These are phyloP conservation scores for Hypoxylon fragiforme DNA, from an alignment of 495 filamentous ascomycete genomes.

Conservation along the genomic window DNA sequence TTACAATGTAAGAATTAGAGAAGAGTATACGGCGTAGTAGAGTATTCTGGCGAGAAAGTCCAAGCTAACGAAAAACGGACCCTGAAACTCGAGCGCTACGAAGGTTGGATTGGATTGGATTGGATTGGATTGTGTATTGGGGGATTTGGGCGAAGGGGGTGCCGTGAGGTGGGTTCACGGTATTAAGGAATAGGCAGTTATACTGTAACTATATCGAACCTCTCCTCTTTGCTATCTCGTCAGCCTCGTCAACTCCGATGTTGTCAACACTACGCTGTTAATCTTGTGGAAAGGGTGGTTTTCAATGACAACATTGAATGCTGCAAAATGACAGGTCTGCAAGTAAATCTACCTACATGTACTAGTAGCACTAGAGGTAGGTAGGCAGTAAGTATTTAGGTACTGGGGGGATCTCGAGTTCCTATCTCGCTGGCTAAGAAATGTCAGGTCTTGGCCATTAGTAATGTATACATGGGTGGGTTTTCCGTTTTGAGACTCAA, in stretches of 20 bases:
- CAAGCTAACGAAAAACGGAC: not conserved
- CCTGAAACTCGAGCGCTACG: not conserved
- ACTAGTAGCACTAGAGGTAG: no score
- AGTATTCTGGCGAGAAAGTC: not conserved
- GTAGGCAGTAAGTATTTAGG: no score
- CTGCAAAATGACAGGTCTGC: slow-evolving; percentile 26
- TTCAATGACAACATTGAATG: slow-evolving; percentile 31
- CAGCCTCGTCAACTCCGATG: no score
- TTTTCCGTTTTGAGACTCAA: slow-evolving; percentile 2
- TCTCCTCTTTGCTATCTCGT: not conserved
- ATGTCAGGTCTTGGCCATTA: slow-evolving; percentile 12
- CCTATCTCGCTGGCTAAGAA: slow-evolving; percentile 24
- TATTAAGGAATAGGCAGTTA: slow-evolving; percentile 32
- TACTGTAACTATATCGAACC: slow-evolving; percentile 23
- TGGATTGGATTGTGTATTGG: not conserved
- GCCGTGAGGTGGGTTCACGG: slow-evolving; percentile 25
- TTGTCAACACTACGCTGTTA: no score
- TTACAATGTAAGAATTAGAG: no score
- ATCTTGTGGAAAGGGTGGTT: slow-evolving; percentile 10
- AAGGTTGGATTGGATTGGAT: not conserved
- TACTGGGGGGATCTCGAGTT: slow-evolving; percentile 3
- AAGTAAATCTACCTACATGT: no score
- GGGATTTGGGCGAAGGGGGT: slow-evolving; percentile 3
- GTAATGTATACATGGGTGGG: slow-evolving; percentile 14
- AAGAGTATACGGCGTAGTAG: no score